phyloP scores from a whole-genome alignment of 148 eudicot species.

The Vaccinium corymbosum region DNA sequence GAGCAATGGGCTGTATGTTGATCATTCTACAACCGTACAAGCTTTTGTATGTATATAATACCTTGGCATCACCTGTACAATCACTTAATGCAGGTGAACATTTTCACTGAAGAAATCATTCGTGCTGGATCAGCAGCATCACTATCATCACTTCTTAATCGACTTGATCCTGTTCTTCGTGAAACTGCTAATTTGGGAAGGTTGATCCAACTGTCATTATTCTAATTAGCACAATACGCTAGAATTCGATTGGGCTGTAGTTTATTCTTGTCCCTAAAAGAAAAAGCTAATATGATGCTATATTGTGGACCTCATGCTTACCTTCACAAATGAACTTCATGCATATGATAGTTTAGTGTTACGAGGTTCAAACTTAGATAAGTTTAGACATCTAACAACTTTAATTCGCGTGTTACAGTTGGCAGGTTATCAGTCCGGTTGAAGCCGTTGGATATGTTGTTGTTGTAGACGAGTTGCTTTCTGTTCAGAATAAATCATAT shows the following conservation, averaged over 20 bases:
- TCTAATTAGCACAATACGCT: not conserved
- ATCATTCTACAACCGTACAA: not conserved
- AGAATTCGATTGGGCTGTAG: not conserved
- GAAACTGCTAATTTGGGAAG: constrained; percentile 92
- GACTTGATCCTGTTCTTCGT: constrained; percentile 92
- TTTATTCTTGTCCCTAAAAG: constrained; percentile 3
- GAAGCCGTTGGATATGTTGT: constrained; percentile 90
- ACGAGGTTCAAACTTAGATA: constrained; percentile 1
- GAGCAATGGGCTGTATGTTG: constrained; percentile 91
- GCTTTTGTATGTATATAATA: not conserved
- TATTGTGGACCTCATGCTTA: not conserved
- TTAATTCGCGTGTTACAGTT: constrained; percentile 42
- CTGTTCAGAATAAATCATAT: constrained; percentile 83
- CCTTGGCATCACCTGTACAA: constrained; percentile 17
- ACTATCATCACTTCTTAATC: constrained; percentile 82
- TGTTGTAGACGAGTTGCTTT: constrained; percentile 82
- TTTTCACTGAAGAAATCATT: constrained; percentile 94
- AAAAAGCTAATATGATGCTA: not conserved
- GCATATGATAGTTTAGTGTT: not conserved
- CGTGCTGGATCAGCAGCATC: constrained; percentile 99
- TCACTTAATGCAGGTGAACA: constrained; percentile 56
- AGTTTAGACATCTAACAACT: not conserved
- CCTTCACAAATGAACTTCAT: not conserved
- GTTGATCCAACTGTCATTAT: constrained; percentile 29
- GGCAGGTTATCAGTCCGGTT: constrained; percentile 99